A percentile compares a stretch with the other conserved stretches of the same genome.
Conservation (phyloP, 2,329 filamentous ascomycete genomes). For the Pseudonectria buxi region DNA sequence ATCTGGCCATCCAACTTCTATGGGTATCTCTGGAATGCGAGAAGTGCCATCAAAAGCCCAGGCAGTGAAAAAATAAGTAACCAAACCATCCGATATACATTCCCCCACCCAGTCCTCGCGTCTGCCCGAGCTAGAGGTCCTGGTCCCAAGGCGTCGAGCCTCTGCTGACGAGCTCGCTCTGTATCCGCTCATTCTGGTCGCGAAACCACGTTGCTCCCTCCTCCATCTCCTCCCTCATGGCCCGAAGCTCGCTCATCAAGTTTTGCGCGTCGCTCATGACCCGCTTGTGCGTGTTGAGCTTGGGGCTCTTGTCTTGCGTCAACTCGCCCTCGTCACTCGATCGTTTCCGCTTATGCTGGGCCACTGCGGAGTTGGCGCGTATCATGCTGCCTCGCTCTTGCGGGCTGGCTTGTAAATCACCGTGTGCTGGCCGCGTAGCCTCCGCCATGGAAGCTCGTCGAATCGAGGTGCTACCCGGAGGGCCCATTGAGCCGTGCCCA, state of each 20-base stretch:
- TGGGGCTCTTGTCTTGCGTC: constrained; percentile 7
- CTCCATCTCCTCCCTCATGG: constrained; percentile 38
- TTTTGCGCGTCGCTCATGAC: constrained; percentile 37
- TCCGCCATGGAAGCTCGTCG: constrained; percentile 21
- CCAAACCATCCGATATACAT: constrained; percentile 2
- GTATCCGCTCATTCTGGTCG: constrained; percentile 37
- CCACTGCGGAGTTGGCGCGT: constrained; percentile 7
- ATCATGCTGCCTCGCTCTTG: constrained; percentile 9
- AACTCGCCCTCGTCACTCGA: constrained; percentile 16
- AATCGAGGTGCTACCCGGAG: constrained; percentile 7
- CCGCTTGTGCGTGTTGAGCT: constrained; percentile 28
- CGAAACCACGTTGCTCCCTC: constrained; percentile 41
- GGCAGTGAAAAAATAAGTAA: neutral
- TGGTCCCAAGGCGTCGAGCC: constrained; percentile 30
- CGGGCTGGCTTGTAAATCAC: constrained; percentile 15
- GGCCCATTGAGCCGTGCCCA: constrained; percentile 26
- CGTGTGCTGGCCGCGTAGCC: constrained; percentile 11
- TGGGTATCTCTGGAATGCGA: constrained; percentile 17
- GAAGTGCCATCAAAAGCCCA: neutral
- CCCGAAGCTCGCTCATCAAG: constrained; percentile 34
- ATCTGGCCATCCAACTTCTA: constrained; percentile 19
- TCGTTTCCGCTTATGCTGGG: constrained; percentile 29
- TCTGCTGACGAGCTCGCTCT: constrained; percentile 29
- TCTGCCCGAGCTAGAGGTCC: constrained; percentile 16
- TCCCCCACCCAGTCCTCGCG: too few species aligned